These are phyloP conservation scores for Musa itinerans DNA, from an alignment of 176 grass and related monocot genomes.

Conservation along the genomic window DNA sequence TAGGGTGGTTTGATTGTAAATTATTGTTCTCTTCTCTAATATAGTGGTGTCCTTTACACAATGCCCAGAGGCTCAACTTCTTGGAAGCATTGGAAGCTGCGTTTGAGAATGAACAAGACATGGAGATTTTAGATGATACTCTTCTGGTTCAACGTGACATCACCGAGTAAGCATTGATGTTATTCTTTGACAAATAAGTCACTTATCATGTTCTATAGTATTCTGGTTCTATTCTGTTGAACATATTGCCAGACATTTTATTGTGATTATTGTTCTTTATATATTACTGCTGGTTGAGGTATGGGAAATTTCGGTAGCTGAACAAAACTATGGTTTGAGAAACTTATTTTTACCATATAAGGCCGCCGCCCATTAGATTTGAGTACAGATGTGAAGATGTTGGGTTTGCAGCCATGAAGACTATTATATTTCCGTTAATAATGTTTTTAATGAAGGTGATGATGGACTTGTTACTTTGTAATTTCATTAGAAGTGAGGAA, in stretches of 20 bases:
- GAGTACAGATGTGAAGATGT: no score
- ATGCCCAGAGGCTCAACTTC: slow-evolving; percentile 46
- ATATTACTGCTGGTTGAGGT: background rate
- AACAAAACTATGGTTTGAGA: background rate
- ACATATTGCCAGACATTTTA: background rate
- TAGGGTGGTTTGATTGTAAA: background rate
- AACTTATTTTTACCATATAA: background rate
- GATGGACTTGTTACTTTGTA: no score
- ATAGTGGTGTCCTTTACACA: slow-evolving; percentile 14
- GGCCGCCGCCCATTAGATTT: no score
- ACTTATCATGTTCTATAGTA: background rate
- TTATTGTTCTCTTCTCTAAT: slow-evolving; percentile 1
- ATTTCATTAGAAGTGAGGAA: no score
- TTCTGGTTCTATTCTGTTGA: background rate
- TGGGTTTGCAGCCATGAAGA: no score
- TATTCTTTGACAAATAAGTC: background rate
- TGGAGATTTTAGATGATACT: slow-evolving; percentile 31
- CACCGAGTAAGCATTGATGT: slow-evolving; percentile 39
- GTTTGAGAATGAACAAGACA: slow-evolving; percentile 38
- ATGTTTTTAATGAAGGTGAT: no score
- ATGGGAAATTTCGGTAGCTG: background rate
- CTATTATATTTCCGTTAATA: no score
- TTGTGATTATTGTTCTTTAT: no score
- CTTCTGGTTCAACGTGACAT: background rate
- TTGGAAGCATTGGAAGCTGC: slow-evolving; percentile 55